Conservation (phyloP, 2,329 filamentous ascomycete genomes). For the Penicillium sp. region DNA sequence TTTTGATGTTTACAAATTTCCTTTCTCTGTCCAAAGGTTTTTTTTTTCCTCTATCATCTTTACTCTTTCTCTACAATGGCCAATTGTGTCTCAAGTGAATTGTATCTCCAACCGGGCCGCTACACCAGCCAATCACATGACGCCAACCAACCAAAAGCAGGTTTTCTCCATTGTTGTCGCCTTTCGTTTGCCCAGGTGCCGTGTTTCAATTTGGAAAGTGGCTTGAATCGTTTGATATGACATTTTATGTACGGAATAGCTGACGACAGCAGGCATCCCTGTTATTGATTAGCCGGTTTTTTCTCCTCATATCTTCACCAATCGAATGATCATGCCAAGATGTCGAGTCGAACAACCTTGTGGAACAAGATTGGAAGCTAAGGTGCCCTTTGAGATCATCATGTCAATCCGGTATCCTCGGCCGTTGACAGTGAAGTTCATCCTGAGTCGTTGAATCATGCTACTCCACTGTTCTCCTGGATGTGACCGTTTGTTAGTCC, state of each 20-base stretch:
- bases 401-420: background rate
- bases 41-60: background rate
- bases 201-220: background rate
- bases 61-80: background rate
- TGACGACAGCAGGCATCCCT: background rate
- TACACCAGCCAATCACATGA: slow-evolving; percentile 23
- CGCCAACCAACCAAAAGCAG: slow-evolving; percentile 18
- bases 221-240: background rate
- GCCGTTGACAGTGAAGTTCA: background rate
- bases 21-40: background rate
- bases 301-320: no score
- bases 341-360: background rate
- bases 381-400: background rate
- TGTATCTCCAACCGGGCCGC: slow-evolving; percentile 18
- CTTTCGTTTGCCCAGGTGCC: background rate
- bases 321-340: background rate
- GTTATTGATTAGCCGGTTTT: background rate
- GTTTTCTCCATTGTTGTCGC: slow-evolving; percentile 14
- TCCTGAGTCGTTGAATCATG: slow-evolving; percentile 1
- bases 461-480: slow-evolving; percentile 1
- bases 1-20: background rate
- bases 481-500: background rate
- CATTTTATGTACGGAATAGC: background rate
- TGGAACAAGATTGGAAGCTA: background rate
- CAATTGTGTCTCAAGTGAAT: background rate